phyloP scores from a whole-genome alignment of 331 rosid species.

The Saraca asoca region DNA sequence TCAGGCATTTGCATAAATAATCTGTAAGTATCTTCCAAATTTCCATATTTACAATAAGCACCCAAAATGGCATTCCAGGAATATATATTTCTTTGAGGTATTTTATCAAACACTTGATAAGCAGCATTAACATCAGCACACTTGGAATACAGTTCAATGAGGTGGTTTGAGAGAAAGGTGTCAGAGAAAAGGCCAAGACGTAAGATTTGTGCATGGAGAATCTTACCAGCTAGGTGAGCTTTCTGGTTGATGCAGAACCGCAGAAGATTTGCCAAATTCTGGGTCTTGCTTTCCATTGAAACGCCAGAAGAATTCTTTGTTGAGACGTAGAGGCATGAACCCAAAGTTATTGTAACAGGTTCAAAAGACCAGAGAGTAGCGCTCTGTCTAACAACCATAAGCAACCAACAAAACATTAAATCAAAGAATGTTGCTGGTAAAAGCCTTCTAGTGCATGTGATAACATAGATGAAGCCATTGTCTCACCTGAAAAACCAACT shows the following conservation, averaged over 20 bases:
- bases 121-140: conserved; percentile 49
- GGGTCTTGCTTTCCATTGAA: conserved; percentile 49
- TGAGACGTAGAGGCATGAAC: neutral
- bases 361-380: neutral
- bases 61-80: conserved; percentile 76
- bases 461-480: too few relatives aligned
- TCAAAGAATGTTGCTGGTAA: too few relatives aligned
- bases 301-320: neutral
- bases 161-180: conserved; percentile 59
- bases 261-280: conserved; percentile 47
- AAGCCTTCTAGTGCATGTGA: too few relatives aligned
- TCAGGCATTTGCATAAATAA: conserved; percentile 67
- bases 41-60: conserved; percentile 47
- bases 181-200: conserved; percentile 45
- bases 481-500: too few relatives aligned
- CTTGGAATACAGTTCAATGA: conserved; percentile 61
- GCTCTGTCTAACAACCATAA: too few relatives aligned
- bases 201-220: conserved; percentile 54
- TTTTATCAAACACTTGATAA: conserved; percentile 45
- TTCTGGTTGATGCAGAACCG: conserved; percentile 61
- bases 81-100: conserved; percentile 55
- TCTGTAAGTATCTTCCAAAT: conserved; percentile 42
- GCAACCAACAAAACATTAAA: too few relatives aligned
- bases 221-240: conserved; percentile 46
- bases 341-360: neutral